Conservation (phyloP, 257 asterid genomes). For the Solanum chiquidenum region DNA sequence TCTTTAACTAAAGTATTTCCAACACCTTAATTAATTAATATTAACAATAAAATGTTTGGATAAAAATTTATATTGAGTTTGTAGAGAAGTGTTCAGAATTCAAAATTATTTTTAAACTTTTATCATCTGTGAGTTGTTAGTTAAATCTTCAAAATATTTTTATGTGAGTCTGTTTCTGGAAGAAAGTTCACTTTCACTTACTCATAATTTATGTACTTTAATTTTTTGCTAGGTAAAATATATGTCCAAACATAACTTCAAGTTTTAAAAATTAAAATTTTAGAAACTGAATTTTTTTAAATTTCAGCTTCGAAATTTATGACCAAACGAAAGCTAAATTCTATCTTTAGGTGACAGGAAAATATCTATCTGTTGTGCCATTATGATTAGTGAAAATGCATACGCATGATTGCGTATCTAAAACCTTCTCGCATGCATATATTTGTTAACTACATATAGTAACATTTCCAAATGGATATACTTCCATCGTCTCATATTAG, state of each 20-base stretch:
- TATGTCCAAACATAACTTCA: neutral
- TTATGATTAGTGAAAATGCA: neutral
- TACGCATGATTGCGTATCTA: neutral
- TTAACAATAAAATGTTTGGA: too few species aligned
- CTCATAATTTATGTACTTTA: too few species aligned
- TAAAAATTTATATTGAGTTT: too few species aligned
- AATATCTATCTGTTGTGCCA: neutral
- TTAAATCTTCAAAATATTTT: neutral
- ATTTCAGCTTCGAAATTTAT: neutral
- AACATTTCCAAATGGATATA: neutral
- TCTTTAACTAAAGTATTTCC: neutral
- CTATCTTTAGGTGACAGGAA: neutral
- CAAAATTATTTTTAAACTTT: too few species aligned
- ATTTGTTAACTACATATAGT: neutral
- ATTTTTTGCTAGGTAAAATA: neutral
- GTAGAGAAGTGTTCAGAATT: too few species aligned
- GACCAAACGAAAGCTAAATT: neutral
- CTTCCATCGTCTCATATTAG: neutral
- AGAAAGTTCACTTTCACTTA: neutral
- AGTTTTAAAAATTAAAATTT: neutral
- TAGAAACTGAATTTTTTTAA: accelerated
- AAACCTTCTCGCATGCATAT: neutral
- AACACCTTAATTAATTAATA: neutral
- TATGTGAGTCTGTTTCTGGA: too few species aligned
- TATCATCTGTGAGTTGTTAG: too few species aligned